Percentiles rank a stretch among this genome's conserved stretches.
These are phyloP conservation scores for Auriscalpium microsporum DNA, from an alignment of 768 basidiomycete genomes.

Conservation along the genomic window DNA sequence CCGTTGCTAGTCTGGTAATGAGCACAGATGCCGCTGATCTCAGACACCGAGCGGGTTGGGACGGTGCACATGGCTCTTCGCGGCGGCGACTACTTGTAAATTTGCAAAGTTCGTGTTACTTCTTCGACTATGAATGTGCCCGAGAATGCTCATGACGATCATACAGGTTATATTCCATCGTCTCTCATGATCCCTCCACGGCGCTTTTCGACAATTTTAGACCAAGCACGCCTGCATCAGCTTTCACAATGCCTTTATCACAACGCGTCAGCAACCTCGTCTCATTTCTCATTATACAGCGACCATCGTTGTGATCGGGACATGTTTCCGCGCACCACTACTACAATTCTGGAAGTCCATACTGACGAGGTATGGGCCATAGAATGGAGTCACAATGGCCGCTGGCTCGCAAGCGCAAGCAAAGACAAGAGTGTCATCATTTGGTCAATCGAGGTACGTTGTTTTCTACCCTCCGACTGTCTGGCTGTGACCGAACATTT, in stretches of 20 bases:
- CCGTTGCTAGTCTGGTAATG: constrained; percentile 54
- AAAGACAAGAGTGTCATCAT: constrained; percentile 85
- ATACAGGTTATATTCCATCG: constrained; percentile 77
- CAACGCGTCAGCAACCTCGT: constrained; percentile 50
- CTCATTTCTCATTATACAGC: constrained; percentile 71
- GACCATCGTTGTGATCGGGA: constrained; percentile 80
- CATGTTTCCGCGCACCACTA: constrained; percentile 79
- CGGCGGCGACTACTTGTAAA: constrained; percentile 65
- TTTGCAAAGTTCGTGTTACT: constrained; percentile 61
- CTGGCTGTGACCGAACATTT: not conserved
- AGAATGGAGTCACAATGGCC: constrained; percentile 90
- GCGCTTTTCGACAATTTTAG: constrained; percentile 75
- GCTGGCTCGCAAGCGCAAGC: constrained; percentile 77
- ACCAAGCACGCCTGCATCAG: constrained; percentile 80
- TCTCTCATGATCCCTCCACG: constrained; percentile 89
- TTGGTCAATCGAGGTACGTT: constrained; percentile 75
- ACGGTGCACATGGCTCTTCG: constrained; percentile 77
- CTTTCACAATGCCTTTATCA: constrained; percentile 80
- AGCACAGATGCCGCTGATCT: constrained; percentile 81
- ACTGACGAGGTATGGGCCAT: constrained; percentile 93
- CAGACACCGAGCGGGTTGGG: constrained; percentile 76
- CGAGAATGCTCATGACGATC: not conserved
- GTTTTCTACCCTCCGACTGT: no score
- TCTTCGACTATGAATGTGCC: not conserved
- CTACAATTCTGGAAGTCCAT: constrained; percentile 79